Evolutionary conservation across 2,329 filamentous ascomycete genomes (phyloP).

Genomic region (Domatiomyces globalis): DNA sequence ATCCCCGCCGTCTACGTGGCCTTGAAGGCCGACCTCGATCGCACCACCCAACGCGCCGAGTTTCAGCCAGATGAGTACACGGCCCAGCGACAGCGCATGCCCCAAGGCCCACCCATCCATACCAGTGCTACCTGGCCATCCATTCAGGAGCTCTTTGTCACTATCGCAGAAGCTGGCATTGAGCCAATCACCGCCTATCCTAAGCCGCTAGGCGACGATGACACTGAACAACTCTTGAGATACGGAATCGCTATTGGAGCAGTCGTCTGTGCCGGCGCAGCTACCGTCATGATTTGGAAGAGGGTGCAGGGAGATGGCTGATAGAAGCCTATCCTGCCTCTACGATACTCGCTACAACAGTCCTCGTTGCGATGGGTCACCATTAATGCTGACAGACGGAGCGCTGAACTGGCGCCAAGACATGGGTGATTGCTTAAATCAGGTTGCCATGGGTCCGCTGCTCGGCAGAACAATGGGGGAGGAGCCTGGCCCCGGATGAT

Average conservation of each 20-base stretch:
- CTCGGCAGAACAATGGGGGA: too few species aligned
- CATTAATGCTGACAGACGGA: too few species aligned
- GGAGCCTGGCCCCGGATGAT: too few species aligned
- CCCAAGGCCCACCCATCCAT: conserved; percentile 61
- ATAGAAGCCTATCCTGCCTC: too few species aligned
- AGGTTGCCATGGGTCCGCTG: too few species aligned
- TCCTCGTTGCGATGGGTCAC: too few species aligned
- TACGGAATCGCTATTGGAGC: conserved; percentile 76
- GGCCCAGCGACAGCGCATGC: conserved; percentile 61
- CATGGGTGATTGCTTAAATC: too few species aligned
- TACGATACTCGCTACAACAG: too few species aligned
- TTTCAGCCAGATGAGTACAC: conserved; percentile 88
- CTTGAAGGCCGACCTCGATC: conserved; percentile 88
- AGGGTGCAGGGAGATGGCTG: conserved; percentile 18
- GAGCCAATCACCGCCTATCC: conserved; percentile 81
- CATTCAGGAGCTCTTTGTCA: conserved; percentile 86
- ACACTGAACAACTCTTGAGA: conserved; percentile 53
- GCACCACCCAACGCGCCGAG: conserved; percentile 88
- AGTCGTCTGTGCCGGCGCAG: conserved; percentile 43
- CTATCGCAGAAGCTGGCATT: conserved; percentile 78
- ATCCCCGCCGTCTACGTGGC: conserved; percentile 84
- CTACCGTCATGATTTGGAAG: conserved; percentile 48
- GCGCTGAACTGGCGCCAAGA: too few species aligned
- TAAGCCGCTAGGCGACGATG: conserved; percentile 64
- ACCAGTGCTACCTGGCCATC: conserved; percentile 90